Evolutionary conservation across 2,329 filamentous ascomycete genomes (phyloP), one percentile per base, ranked within the genome.

Genomic region (Verticillium nubilum): DNA sequence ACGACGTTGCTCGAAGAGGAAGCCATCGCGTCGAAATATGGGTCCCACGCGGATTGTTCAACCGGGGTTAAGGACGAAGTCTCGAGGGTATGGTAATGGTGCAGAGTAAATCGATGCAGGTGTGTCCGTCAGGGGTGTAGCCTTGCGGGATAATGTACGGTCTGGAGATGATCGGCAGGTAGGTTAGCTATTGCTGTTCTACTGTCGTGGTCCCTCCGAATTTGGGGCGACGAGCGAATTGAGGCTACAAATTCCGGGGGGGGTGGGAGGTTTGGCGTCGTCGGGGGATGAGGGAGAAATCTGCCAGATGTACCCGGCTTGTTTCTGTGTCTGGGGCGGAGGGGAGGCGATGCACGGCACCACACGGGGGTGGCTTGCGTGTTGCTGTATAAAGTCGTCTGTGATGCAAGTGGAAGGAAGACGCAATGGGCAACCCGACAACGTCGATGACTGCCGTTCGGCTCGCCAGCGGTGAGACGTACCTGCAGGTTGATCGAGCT

Each of bases 1-100:
- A 98, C 95, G 67, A 99, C 95, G 78, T 98, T 98, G 63, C 92
- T 97, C 64, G 91, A 95, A 62, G 90, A 92, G 65, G 91, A 93
- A 61, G 91, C 87, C 91, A 95, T 95, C 73, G 70, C 73, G 73
- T 67, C 62, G 63, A 59, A 25, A 52, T 59, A 42, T 33, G 25
- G 31, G 60, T 60, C 61, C 63, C 64, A 68, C 66, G 67, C 66
- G 67, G 67, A 65, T 59, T 54, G 37, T 54, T 23, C 37, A 42
- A 61, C 56, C 58, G 64, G 60, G 65, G 59, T 56, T 59, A 58
- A 60, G 62, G 59, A 54, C 28, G 26, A 57, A 59, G 53, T 52
- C 58, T 42, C n/a, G 31, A 50, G 53, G 35, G n/a, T 31, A 12
- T n/a, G 53, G 23, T 15, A 23, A 23, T 53, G 4, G 31, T 19